A percentile compares a stretch with the other conserved stretches of the same genome.
These are phyloP conservation scores for Lotus japonicus DNA, from an alignment of 306 rosid genomes.

Conservation along the genomic window DNA sequence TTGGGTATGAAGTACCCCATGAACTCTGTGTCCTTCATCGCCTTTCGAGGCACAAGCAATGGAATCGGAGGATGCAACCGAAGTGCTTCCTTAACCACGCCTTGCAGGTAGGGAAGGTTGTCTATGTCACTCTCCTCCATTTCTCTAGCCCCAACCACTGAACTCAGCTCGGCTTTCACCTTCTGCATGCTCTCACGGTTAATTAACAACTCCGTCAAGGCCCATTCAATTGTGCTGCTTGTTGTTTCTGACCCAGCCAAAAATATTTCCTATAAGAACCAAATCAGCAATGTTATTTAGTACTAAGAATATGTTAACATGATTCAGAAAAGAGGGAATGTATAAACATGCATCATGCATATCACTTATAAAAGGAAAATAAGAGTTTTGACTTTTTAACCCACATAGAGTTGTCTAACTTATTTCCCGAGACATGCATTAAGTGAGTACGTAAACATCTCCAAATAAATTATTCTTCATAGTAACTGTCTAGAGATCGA, in stretches of 20 bases:
- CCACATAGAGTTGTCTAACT: too few relatives aligned
- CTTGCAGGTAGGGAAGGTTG: conserved; percentile 35
- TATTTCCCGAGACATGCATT: too few relatives aligned
- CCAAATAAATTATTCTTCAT: too few relatives aligned
- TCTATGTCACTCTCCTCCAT: conserved; percentile 53
- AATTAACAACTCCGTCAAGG: conserved; percentile 38
- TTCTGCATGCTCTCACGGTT: conserved; percentile 11
- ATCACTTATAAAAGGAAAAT: too few relatives aligned
- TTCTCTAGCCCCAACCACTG: conserved; percentile 22
- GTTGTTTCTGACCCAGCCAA: conserved; percentile 60
- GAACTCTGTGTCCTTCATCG: conserved; percentile 29
- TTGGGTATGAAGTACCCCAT: conserved; percentile 42
- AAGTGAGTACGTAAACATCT: too few relatives aligned
- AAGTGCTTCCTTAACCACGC: conserved; percentile 41
- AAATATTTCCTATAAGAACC: conserved; percentile 40
- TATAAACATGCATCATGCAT: too few relatives aligned
- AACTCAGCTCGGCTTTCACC: conserved; percentile 35
- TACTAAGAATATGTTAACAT: too few relatives aligned
- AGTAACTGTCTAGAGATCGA: too few relatives aligned
- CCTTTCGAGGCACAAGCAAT: conserved; percentile 43
- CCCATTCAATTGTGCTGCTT: conserved; percentile 52
- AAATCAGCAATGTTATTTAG: too few relatives aligned
- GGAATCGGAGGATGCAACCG: conserved; percentile 58
- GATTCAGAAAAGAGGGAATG: too few relatives aligned
- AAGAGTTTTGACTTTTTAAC: too few relatives aligned